Base-by-base conservation (phyloP, 768 basidiomycete species). In the Astraeus odoratus region DNA sequence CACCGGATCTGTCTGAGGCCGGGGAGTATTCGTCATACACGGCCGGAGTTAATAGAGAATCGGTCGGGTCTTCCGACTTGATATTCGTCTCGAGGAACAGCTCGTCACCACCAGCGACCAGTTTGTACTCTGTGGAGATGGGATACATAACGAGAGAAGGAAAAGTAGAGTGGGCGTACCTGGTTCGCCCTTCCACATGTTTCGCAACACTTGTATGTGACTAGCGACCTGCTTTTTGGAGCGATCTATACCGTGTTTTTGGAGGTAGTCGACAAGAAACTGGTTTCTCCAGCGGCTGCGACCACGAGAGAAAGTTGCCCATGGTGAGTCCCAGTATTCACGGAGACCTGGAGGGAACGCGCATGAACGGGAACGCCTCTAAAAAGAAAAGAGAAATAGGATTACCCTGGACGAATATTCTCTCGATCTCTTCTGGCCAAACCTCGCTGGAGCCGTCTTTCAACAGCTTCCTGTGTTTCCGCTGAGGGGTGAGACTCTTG, bases 181-280 rank as follows among this genome's bases (percentile, higher is more conserved):
- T 70, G 80, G 74, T 48, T 84, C 78, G 19, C 85, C 86, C 61
- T 87, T 87, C 86, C 85, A 88, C 86, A 89, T 89, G 58, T 89
- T 89, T 41, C 86, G 71, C 44, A 87, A 62, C 45, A 88, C 86
- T 58, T 90, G 87, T 42, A 90, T 85, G 56, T 90, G 87, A 62
- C 83, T 86, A n/a, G 87, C 87, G 51, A 90, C 87, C 63, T 90
- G 87, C 63, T 90, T 89, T 73, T 89, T 89, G 36, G 84, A 75
- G 33, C 87, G 80, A 22, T 73, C 73, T 58, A 90, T 76, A 44
- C 81, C 83, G 29, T 72, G 68, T 51, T 78, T 80, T 44, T 80
- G 72, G 48, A 90, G 77, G 56, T 85, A 83, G 51, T 88, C 85
- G 59, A 89, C 86, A 50, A 90, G 77, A 60, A 83, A 90, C 66